Evolutionary conservation across 129 eudicot species (phyloP).

Genomic region (Flaveria linearis): DNA sequence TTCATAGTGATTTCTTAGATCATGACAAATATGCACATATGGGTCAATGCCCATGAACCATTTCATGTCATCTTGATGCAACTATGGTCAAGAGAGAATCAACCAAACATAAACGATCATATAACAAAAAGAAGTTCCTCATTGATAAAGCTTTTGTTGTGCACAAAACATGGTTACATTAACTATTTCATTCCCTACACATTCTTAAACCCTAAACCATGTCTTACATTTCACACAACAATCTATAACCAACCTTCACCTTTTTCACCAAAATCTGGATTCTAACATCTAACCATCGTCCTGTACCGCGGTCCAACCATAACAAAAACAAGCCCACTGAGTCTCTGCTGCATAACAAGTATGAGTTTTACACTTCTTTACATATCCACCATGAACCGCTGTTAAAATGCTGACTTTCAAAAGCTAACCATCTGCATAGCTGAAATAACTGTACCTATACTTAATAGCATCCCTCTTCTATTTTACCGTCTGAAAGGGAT

Average conservation of each 20-base stretch:
- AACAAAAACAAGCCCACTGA: slow-evolving; percentile 27
- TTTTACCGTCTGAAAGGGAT: slow-evolving; percentile 34
- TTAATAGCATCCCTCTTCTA: slow-evolving; percentile 47
- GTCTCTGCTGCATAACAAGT: slow-evolving; percentile 29
- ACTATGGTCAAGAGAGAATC: neutral
- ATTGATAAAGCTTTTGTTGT: slow-evolving; percentile 32
- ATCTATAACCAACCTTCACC: neutral
- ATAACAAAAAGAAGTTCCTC: slow-evolving; percentile 12
- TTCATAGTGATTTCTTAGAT: no score
- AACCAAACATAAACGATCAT: neutral
- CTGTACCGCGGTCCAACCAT: slow-evolving; percentile 22
- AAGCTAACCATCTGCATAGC: slow-evolving; percentile 39
- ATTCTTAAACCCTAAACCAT: slow-evolving; percentile 11
- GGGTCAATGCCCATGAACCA: no score
- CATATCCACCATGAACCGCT: slow-evolving; percentile 27
- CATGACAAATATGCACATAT: no score
- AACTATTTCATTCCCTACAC: slow-evolving; percentile 15
- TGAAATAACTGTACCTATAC: slow-evolving; percentile 20
- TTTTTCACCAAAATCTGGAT: slow-evolving; percentile 33
- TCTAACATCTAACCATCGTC: slow-evolving; percentile 31
- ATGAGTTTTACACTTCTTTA: slow-evolving; percentile 36
- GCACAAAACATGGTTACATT: slow-evolving; percentile 30
- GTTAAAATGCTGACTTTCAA: slow-evolving; percentile 43
- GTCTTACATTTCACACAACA: slow-evolving; percentile 24
- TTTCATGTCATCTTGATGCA: no score